Evolutionary conservation across 1,284 basidiomycete genomes (phyloP).

Genomic region (Acaromyces ingoldii): DNA sequence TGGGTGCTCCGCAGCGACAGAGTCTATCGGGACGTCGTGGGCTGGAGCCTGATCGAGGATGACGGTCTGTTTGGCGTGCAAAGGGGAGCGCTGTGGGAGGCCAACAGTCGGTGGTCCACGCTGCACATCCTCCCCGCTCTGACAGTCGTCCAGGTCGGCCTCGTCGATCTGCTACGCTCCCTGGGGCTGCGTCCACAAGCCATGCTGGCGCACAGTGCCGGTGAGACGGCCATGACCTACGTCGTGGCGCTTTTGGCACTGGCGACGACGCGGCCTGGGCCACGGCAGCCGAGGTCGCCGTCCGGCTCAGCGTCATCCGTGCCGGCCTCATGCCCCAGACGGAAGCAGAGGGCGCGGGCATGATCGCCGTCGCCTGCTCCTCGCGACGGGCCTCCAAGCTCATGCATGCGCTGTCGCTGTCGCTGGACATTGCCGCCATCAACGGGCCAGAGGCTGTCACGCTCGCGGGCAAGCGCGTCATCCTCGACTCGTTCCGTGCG

Average conservation of each 20-base stretch:
- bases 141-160: conserved; percentile 18
- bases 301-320: conserved; percentile 15
- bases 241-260: conserved; percentile 15
- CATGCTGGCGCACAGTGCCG: conserved; percentile 17
- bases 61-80: conserved; percentile 12
- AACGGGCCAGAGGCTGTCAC: no score
- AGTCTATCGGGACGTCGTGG: conserved; percentile 4
- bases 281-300: conserved; percentile 10
- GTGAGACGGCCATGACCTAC: conserved; percentile 20
- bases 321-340: conserved; percentile 11
- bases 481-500: no score
- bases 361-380: conserved; percentile 16
- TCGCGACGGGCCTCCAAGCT: conserved; percentile 11
- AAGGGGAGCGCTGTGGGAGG: neutral
- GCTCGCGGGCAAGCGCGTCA: no score
- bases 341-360: conserved; percentile 12
- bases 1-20: conserved; percentile 13
- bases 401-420: conserved; percentile 10
- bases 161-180: conserved; percentile 16
- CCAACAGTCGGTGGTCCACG: conserved; percentile 13
- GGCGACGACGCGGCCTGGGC: no score
- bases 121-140: conserved; percentile 14
- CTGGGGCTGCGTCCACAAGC: conserved; percentile 12
- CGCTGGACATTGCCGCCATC: conserved; percentile 1
- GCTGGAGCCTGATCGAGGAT: conserved; percentile 10